A percentile compares a stretch with the other conserved stretches of the same genome.
These are phyloP conservation scores for Mortierella sp. DNA, from an alignment of 371 early-diverging fungal genomes.

Conservation along the genomic window DNA sequence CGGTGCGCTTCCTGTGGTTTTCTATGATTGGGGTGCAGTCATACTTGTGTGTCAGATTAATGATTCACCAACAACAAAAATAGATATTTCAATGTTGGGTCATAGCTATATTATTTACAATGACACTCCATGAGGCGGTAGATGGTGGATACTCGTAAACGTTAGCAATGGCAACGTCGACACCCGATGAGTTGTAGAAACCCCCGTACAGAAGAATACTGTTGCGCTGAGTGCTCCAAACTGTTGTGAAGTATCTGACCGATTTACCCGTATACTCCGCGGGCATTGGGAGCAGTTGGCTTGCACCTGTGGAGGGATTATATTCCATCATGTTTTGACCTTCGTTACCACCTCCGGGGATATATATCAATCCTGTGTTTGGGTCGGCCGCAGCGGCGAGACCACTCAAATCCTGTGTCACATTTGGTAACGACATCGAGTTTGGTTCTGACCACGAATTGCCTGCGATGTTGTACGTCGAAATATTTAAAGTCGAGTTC, in stretches of 20 bases:
- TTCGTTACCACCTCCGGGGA: background rate
- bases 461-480: background rate
- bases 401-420: background rate
- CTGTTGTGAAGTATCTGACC: background rate
- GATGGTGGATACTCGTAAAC: background rate
- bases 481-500: background rate
- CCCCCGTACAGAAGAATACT: background rate
- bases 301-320: background rate
- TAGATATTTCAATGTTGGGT: too few relatives aligned
- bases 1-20: background rate
- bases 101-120: background rate
- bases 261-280: background rate
- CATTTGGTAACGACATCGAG: background rate
- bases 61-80: too few relatives aligned
- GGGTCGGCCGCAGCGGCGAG: background rate
- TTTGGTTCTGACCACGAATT: background rate
- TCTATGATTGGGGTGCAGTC: background rate
- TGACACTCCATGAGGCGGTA: background rate
- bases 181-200: background rate
- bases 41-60: background rate
- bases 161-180: background rate
- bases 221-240: background rate
- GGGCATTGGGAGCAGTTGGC: background rate
- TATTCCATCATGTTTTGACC: background rate
- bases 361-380: conserved; percentile 1